Evolutionary conservation across 805 yeast genomes (phyloP), one percentile per base, ranked within the genome.

Genomic region (Cyberlindnera bimundalis): DNA sequence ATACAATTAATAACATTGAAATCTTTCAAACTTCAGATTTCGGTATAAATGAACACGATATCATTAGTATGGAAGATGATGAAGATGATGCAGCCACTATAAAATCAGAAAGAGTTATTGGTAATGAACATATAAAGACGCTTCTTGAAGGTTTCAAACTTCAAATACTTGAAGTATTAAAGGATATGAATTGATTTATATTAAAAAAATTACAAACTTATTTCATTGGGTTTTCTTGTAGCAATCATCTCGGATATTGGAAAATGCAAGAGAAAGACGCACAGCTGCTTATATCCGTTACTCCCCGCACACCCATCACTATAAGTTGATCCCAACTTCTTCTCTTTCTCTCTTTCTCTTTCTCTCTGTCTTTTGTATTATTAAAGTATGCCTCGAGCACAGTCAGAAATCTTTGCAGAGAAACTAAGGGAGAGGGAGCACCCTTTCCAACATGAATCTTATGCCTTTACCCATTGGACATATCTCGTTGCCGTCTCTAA

Each of bases 31-130:
- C 68, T 10, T 59, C 64, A 5, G 76, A 74, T 40, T 67, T 74
- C 44, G 81, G 80, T 0, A 47, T 75, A 12, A 65, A 68, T 15
- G 77, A 72, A 21, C 67, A 69, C 33, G 80, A 76, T 46, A 48
- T 70, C n/a, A 67, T 66, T 16, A 76, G 71, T 42, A 48, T 69
- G 17, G 65, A 64, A 33, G 41, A 58, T 14, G 50, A 42, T 23
- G 36, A 42, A 18, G 45, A 35, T 13, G 48, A 44, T 7, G 30
- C 31, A 23, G 43, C 38, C 2, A 30, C 23, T 18, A 19, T 30
- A 19, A 30, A 30, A 19, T 19, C 37, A 24, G 35, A 32, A 9
- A 16, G 10, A 15, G 35, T 21, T 12, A 8, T 15, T 5, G 40
- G 14, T 45, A 34, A 17, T 26, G 21, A 6, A 27, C 20, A 16